Conservation (phyloP, 176 grass and related monocot genomes). For the Zea mays region DNA sequence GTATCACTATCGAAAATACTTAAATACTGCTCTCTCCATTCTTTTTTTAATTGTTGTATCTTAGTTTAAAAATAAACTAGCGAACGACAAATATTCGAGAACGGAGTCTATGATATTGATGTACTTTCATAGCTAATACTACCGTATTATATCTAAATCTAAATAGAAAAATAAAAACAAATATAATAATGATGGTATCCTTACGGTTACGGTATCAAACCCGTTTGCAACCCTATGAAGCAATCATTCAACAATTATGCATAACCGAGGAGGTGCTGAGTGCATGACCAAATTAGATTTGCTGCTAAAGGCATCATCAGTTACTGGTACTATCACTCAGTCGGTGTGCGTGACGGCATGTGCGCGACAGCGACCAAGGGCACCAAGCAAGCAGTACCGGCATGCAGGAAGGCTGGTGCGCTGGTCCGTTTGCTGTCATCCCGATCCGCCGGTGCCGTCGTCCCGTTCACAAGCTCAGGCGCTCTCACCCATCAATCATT, state of each 20-base stretch:
- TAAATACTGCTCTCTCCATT: too few relatives aligned
- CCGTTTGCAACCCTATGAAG: too few relatives aligned
- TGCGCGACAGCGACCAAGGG: slow-evolving; percentile 6
- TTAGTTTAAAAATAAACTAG: too few relatives aligned
- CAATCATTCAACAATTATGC: slow-evolving; percentile 9
- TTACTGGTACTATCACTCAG: neutral
- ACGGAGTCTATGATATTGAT: too few relatives aligned
- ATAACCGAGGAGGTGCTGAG: neutral
- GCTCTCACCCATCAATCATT: neutral
- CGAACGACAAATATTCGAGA: too few relatives aligned
- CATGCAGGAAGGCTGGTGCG: neutral
- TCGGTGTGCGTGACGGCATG: neutral
- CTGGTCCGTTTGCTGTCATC: neutral
- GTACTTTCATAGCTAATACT: too few relatives aligned
- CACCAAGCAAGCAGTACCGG: neutral
- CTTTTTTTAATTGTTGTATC: too few relatives aligned
- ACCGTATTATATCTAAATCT: too few relatives aligned
- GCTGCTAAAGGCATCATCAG: slow-evolving; percentile 15
- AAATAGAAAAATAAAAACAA: too few relatives aligned
- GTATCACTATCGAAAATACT: too few relatives aligned
- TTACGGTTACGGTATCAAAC: too few relatives aligned
- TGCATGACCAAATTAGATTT: slow-evolving; percentile 3
- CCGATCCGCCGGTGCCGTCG: slow-evolving; percentile 5
- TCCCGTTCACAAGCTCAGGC: neutral
- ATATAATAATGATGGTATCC: too few relatives aligned